Percentiles rank a stretch among this genome's conserved stretches.
Evolutionary conservation across 768 basidiomycete species (phyloP).

Genomic region (Hirschioporus abietinus): DNA sequence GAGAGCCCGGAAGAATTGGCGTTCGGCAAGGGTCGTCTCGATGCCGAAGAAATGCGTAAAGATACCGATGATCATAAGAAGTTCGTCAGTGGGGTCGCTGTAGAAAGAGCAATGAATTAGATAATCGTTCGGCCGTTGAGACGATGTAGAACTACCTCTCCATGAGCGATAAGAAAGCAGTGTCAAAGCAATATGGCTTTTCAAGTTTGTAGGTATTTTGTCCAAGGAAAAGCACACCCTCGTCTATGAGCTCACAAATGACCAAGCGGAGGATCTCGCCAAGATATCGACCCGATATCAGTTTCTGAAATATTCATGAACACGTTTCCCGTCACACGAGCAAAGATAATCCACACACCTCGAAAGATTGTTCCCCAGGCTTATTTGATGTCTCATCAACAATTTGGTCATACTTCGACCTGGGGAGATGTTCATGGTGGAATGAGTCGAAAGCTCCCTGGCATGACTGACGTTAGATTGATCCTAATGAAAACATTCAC

Average conservation of each 20-base stretch:
- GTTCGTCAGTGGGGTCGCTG: constrained; percentile 94
- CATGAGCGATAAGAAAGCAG: constrained; percentile 95
- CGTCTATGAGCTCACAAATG: constrained; percentile 92
- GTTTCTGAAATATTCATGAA: constrained; percentile 54
- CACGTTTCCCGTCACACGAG: constrained; percentile 8
- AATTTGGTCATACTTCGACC: constrained; percentile 89
- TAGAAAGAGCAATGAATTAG: neutral
- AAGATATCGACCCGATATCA: constrained; percentile 92
- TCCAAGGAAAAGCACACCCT: constrained; percentile 94
- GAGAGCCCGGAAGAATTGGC: constrained; percentile 94
- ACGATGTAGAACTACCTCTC: constrained; percentile 56
- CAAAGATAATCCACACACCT: constrained; percentile 39
- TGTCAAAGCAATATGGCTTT: constrained; percentile 88
- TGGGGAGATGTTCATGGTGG: constrained; percentile 87
- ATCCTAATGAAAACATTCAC: neutral
- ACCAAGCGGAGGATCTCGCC: constrained; percentile 96
- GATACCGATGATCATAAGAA: constrained; percentile 94
- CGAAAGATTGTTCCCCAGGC: constrained; percentile 91
- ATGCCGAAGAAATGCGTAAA: constrained; percentile 96
- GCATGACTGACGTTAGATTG: constrained; percentile 3
- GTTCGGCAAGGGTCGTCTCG: constrained; percentile 93
- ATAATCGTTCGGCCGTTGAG: neutral
- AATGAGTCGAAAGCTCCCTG: constrained; percentile 98
- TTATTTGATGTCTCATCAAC: constrained; percentile 97
- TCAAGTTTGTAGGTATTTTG: constrained; percentile 99